These are phyloP conservation scores for Tetradesmus lagerheimii DNA, from an alignment of 139 green algal species.

Conservation along the genomic window DNA sequence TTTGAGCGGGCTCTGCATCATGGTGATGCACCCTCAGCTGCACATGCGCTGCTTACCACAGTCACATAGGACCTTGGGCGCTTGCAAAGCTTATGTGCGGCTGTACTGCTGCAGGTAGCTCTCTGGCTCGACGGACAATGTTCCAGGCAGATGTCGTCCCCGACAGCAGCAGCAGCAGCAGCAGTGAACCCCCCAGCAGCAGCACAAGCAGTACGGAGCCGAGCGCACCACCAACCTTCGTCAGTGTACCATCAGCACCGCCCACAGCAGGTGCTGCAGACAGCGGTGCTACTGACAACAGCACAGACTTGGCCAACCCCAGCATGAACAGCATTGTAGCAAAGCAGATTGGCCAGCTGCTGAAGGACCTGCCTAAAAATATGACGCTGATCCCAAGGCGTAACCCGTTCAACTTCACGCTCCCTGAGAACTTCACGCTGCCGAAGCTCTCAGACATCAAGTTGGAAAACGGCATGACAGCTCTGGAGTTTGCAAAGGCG, in stretches of 20 bases:
- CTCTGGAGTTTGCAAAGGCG: constrained; percentile 22
- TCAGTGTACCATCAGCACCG: background rate
- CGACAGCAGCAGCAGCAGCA: constrained; percentile 6
- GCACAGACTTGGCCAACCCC: background rate
- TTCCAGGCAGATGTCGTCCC: background rate
- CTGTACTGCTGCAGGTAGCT: background rate
- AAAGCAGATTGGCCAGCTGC: background rate
- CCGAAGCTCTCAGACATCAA: background rate
- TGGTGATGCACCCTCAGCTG: background rate
- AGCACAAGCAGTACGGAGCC: background rate
- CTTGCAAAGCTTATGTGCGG: background rate
- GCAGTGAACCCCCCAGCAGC: background rate
- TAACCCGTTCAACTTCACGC: constrained; percentile 20
- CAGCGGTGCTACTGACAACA: background rate
- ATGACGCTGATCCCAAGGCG: background rate
- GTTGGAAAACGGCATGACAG: constrained; percentile 27
- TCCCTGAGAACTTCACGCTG: constrained; percentile 6
- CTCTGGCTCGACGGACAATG: background rate
- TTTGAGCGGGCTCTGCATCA: too few species aligned
- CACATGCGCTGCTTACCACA: too few species aligned
- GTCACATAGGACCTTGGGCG: background rate
- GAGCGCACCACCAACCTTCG: background rate
- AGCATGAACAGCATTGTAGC: background rate
- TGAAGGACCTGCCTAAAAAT: background rate
- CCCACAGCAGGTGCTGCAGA: background rate